phyloP scores from a whole-genome alignment of 1,284 basidiomycete genomes.

The Agroathelia rolfsii region DNA sequence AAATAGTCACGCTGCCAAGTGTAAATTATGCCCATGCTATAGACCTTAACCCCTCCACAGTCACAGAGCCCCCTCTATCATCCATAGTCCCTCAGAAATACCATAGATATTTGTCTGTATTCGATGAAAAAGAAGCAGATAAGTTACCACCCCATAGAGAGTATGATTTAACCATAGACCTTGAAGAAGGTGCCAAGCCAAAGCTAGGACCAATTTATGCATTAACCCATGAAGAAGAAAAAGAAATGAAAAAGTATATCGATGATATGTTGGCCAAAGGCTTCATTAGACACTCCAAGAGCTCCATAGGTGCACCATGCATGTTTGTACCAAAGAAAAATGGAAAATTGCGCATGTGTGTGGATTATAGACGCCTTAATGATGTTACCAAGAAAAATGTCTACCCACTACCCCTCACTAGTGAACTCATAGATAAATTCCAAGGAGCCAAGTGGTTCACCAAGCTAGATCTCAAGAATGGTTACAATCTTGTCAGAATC shows the following conservation, averaged over 20 bases:
- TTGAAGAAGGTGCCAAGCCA: slow-evolving; percentile 15
- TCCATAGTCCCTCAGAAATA: too few species aligned
- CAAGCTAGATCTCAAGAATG: slow-evolving; percentile 19
- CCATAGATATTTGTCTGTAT: too few species aligned
- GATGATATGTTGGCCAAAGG: slow-evolving; percentile 16
- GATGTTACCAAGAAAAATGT: slow-evolving; percentile 20
- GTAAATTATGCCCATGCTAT: too few species aligned
- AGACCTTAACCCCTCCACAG: too few species aligned
- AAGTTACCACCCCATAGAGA: slow-evolving; percentile 18
- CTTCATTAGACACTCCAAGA: slow-evolving; percentile 12
- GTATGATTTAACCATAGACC: slow-evolving; percentile 15
- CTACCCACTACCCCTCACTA: slow-evolving; percentile 21
- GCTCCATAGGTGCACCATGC: slow-evolving; percentile 17
- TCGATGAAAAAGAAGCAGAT: too few species aligned
- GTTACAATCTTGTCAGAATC: slow-evolving; percentile 13
- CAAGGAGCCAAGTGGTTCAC: slow-evolving; percentile 16
- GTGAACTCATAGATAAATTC: slow-evolving; percentile 19
- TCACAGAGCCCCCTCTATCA: too few species aligned
- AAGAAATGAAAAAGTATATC: slow-evolving; percentile 13
- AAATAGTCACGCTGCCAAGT: too few species aligned
- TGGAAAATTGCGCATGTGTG: slow-evolving; percentile 17
- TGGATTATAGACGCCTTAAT: slow-evolving; percentile 25
- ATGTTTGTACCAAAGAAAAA: slow-evolving; percentile 30
- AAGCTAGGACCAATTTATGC: slow-evolving; percentile 18
- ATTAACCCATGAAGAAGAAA: slow-evolving; percentile 14